Evolutionary conservation across 1,284 basidiomycete genomes (phyloP), one percentile per base, ranked within the genome.

Genomic region (Moesziomyces parantarcticus): DNA sequence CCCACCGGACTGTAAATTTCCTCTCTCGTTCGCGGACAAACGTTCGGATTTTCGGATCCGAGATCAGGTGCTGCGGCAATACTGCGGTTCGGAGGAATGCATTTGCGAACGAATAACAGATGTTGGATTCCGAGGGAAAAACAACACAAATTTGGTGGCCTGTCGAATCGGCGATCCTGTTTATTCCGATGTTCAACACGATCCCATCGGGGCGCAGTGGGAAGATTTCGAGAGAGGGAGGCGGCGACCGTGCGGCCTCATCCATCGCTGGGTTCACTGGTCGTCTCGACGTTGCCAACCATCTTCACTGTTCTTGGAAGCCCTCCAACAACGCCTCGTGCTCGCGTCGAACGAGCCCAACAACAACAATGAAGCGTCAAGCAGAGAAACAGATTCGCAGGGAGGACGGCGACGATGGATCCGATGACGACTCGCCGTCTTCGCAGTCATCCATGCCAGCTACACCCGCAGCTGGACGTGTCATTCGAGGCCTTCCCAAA

Each of bases 341-440:
- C 7, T 39, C 16, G 16, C 36, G 7, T 39, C 36, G 11, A 39
- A 6, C 18, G 36, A 39, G 36, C 20, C n/a, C 14, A 40, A 18
- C 44, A 21, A 7, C 16, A 47, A 51, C 16, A 23, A 72, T 73
- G 70, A 73, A 73, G 58, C 59, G 70, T 2, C 70, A 73, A 61
- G 70, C 70, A 43, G 70, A 73, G 18, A 73, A 68, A 21, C 70
- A 73, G 34, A 68, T 73, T 18, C 56, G 70, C 8, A 36, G 70
- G 16, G 70, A 73, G 36, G 70, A 73, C 21, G 70, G 70, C 14
- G 70, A 68, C 29, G 70, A 64, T 14, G 63, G 40, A 21, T 57
- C 57, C 25, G 70, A 68, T 39, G 70, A 68, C 48, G 70, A 67
- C 16, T 64, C 70, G 53, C 54, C 58, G 40, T 68, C 56, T 20